A percentile compares a stretch with the other conserved stretches of the same genome.
These are phyloP conservation scores for Exophiala viscosa DNA, from an alignment of 2,329 filamentous ascomycete species.

Conservation along the genomic window DNA sequence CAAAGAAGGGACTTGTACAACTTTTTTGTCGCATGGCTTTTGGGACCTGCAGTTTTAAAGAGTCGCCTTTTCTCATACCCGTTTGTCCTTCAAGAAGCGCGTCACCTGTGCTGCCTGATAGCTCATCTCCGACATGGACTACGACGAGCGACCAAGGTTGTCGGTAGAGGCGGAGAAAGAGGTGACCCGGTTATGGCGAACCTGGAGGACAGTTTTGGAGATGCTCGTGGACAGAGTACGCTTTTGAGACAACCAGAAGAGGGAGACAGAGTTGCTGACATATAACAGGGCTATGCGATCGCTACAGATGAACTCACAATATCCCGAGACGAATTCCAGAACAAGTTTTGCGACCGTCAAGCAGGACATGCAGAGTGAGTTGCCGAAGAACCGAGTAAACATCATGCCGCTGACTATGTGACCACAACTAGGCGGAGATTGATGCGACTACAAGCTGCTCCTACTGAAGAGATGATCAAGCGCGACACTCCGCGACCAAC, in stretches of 20 bases:
- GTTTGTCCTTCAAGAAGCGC: neutral
- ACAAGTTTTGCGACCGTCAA: slow-evolving; percentile 66
- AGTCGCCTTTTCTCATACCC: neutral
- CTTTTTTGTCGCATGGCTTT: neutral
- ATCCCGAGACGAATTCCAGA: slow-evolving; percentile 74
- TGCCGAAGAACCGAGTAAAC: neutral
- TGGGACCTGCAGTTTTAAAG: neutral
- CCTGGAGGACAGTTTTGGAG: slow-evolving; percentile 88
- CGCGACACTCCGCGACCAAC: slow-evolving; percentile 75
- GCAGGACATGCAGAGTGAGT: slow-evolving; percentile 26
- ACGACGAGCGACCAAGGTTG: slow-evolving; percentile 19
- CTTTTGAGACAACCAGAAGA: neutral
- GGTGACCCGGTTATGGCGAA: slow-evolving; percentile 75
- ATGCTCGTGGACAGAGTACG: slow-evolving; percentile 88
- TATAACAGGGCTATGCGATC: slow-evolving; percentile 79
- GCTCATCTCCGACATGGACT: slow-evolving; percentile 12
- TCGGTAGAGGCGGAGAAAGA: slow-evolving; percentile 23
- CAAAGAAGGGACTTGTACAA: too few relatives aligned
- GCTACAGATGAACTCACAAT: slow-evolving; percentile 85
- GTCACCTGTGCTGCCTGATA: neutral
- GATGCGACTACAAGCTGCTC: slow-evolving; percentile 84
- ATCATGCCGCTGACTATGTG: neutral
- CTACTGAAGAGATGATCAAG: slow-evolving; percentile 75
- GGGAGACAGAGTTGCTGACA: slow-evolving; percentile 3
- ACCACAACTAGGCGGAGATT: slow-evolving; percentile 64